Conservation (phyloP, 1,139 yeast species). For the Suhomyces kunorum region DNA sequence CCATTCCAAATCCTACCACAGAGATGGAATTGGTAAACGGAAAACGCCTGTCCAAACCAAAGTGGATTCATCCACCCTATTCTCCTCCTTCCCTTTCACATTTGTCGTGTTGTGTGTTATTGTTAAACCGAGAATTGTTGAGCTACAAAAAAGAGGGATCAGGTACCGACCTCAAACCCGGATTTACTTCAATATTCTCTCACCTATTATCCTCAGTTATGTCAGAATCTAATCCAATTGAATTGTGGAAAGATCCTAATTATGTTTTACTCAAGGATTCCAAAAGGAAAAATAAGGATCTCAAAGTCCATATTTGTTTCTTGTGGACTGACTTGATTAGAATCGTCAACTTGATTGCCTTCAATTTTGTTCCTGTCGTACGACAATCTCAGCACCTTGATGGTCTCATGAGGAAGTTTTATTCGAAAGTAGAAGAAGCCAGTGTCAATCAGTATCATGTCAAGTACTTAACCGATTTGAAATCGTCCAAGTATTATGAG, state of each 20-base stretch:
- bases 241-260: constrained; percentile 43
- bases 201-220: constrained; percentile 20
- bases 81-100: constrained; percentile 24
- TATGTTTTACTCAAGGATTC: constrained; percentile 23
- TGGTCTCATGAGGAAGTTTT: constrained; percentile 21
- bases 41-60: neutral
- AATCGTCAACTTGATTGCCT: constrained; percentile 33
- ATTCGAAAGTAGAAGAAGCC: constrained; percentile 29
- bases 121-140: constrained; percentile 27
- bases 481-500: constrained; percentile 19
- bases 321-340: constrained; percentile 42
- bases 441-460: constrained; percentile 30
- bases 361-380: constrained; percentile 30
- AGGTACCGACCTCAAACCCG: constrained; percentile 17
- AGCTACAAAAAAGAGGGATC: constrained; percentile 20
- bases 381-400: constrained; percentile 27
- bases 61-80: neutral
- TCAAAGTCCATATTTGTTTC: constrained; percentile 36
- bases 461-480: constrained; percentile 25
- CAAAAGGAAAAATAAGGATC: constrained; percentile 24
- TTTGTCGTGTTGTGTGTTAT: constrained; percentile 26
- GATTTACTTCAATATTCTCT: constrained; percentile 23
- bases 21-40: neutral
- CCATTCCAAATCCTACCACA: neutral
- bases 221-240: constrained; percentile 23